Conservation (phyloP, 106 monocot genomes). For the Xerophyta viscosa region DNA sequence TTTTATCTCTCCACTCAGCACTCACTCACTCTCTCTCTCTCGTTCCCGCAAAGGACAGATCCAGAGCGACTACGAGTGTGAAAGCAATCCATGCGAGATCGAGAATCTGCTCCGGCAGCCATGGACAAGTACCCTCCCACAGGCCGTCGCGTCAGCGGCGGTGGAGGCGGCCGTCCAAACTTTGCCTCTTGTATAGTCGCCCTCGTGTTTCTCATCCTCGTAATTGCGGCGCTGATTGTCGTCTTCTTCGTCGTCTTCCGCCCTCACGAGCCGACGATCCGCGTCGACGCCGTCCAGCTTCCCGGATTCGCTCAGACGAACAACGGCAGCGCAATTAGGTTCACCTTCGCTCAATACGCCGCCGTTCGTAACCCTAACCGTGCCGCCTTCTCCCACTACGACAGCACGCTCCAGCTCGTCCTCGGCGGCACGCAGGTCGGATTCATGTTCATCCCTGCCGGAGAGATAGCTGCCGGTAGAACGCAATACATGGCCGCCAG, state of each 20-base stretch:
- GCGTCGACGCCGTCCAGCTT: conserved; percentile 22
- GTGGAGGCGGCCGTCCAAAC: conserved; percentile 7
- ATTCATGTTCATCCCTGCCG: conserved; percentile 47
- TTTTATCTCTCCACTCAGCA: neutral
- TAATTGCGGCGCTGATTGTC: conserved; percentile 5
- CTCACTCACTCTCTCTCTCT: neutral
- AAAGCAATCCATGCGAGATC: neutral
- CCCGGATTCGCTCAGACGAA: conserved; percentile 25
- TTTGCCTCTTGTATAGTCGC: conserved; percentile 39
- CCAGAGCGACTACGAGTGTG: neutral
- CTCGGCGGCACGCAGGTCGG: conserved; percentile 21
- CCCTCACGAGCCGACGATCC: conserved; percentile 36
- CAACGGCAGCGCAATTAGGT: conserved; percentile 26
- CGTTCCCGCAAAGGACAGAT: neutral
- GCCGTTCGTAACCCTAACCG: conserved; percentile 50
- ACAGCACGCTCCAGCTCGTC: conserved; percentile 30
- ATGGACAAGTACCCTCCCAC: neutral
- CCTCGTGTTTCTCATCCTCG: conserved; percentile 28
- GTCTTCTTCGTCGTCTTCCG: conserved; percentile 40
- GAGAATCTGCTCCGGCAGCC: too few species aligned
- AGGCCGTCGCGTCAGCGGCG: neutral
- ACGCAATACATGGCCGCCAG: conserved; percentile 53
- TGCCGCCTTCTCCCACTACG: conserved; percentile 33
- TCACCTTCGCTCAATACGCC: conserved; percentile 42
- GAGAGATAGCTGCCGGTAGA: conserved; percentile 31